Evolutionary conservation across 495 filamentous ascomycete species (phyloP).

Genomic region (Achaetomiella virescens): DNA sequence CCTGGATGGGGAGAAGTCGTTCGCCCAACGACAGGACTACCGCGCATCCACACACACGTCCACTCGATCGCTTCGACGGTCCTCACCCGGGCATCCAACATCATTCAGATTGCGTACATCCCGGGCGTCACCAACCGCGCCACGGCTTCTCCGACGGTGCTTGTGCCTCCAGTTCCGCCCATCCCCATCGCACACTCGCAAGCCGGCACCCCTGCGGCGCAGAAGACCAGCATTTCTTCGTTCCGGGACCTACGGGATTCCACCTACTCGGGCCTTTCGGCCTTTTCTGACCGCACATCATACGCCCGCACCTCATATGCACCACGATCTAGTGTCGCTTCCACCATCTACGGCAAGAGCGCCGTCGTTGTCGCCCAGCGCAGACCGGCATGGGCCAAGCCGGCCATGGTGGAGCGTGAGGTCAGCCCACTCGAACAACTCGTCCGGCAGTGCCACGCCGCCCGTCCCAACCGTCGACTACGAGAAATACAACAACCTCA

Average conservation of each 20-base stretch:
- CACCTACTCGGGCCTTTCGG: conserved; percentile 60
- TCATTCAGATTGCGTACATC: conserved; percentile 99
- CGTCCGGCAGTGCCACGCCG: conserved; percentile 42
- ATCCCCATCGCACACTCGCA: conserved; percentile 65
- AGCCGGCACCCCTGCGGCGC: conserved; percentile 49
- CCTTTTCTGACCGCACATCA: conserved; percentile 60
- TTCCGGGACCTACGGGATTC: conserved; percentile 90
- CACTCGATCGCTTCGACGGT: conserved; percentile 92
- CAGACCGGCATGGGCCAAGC: conserved; percentile 79
- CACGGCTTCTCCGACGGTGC: conserved; percentile 69
- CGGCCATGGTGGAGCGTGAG: conserved; percentile 87
- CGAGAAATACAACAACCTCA: conserved; percentile 41
- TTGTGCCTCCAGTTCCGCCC: conserved; percentile 87
- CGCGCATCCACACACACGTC: conserved; percentile 80
- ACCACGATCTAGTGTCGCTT: conserved; percentile 75
- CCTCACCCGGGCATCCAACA: conserved; percentile 91
- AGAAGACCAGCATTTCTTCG: conserved; percentile 87
- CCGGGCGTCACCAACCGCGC: conserved; percentile 94
- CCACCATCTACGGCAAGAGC: conserved; percentile 85
- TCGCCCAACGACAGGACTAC: conserved; percentile 55
- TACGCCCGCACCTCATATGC: conserved; percentile 61
- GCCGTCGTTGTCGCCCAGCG: conserved; percentile 72
- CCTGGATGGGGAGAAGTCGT: conserved; percentile 52
- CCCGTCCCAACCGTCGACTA: conserved; percentile 52
- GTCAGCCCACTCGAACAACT: conserved; percentile 46